Evolutionary conservation across 2,329 filamentous ascomycete genomes (phyloP).

Genomic region (Colletotrichum lini): DNA sequence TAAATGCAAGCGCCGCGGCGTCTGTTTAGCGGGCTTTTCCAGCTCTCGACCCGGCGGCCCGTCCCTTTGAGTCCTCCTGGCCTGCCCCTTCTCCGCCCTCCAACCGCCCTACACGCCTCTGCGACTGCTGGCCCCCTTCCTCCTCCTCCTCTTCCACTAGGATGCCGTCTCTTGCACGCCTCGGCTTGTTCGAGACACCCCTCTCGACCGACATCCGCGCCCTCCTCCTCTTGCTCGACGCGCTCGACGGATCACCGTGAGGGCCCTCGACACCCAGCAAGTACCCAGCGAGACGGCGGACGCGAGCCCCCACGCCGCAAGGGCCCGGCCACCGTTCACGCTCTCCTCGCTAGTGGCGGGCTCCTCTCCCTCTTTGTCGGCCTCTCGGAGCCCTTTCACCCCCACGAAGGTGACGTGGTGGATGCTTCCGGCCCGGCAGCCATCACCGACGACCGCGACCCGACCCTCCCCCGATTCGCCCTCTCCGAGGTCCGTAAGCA

Average conservation of each 20-base stretch:
- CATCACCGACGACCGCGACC: slow-evolving; percentile 52
- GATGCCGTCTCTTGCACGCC: slow-evolving; percentile 27
- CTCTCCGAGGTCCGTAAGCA: slow-evolving; percentile 68
- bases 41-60: slow-evolving; percentile 38
- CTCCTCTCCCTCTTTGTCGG: slow-evolving; percentile 41
- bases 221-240: slow-evolving; percentile 13
- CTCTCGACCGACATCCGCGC: not conserved
- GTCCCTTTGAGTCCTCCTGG: slow-evolving; percentile 26
- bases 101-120: slow-evolving; percentile 1
- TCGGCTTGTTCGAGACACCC: slow-evolving; percentile 6
- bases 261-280: not conserved
- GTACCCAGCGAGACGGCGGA: not conserved
- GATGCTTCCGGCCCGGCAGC: slow-evolving; percentile 27
- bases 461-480: slow-evolving; percentile 63
- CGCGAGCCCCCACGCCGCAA: slow-evolving; percentile 20
- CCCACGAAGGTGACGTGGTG: slow-evolving; percentile 27
- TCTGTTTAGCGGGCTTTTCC: slow-evolving; percentile 38
- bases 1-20: slow-evolving; percentile 42
- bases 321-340: slow-evolving; percentile 24
- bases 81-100: slow-evolving; percentile 10
- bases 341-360: slow-evolving; percentile 42
- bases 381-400: slow-evolving; percentile 39
- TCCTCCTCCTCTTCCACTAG: not conserved
- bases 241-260: not conserved
- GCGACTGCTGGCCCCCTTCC: not conserved